A percentile compares a stretch with the other conserved stretches of the same genome.
Conservation (phyloP, 1,284 basidiomycete species). For the Trichosporon faecale region DNA sequence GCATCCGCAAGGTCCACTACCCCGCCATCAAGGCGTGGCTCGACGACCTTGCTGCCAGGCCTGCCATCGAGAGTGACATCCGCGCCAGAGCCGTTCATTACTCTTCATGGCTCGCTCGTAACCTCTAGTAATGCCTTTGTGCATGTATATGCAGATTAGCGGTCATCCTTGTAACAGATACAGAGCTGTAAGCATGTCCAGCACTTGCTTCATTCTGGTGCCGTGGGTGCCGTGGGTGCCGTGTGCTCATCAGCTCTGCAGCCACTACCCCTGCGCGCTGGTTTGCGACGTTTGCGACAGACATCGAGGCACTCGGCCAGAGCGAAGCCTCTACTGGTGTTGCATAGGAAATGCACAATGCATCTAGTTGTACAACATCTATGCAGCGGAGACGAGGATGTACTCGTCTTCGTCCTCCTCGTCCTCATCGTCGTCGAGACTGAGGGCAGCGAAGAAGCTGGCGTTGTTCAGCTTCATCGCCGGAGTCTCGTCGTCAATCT, state of each 20-base stretch:
- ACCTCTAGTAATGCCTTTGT: not conserved
- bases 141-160: not conserved
- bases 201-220: too few relatives aligned
- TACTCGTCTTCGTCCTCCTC: conserved; percentile 8
- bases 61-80: not conserved
- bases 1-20: not conserved
- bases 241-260: not conserved
- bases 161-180: too few relatives aligned
- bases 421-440: not conserved
- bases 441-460: conserved; percentile 23
- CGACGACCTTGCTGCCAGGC: not conserved
- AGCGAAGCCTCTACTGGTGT: not conserved
- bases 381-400: not conserved
- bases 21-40: not conserved
- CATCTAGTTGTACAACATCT: not conserved
- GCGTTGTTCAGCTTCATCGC: conserved; percentile 17
- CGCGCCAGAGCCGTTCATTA: not conserved
- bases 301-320: not conserved
- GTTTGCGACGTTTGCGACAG: not conserved
- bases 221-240: too few relatives aligned
- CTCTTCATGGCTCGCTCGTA: not conserved
- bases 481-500: not conserved
- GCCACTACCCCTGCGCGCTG: not conserved
- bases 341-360: not conserved
- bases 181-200: too few relatives aligned